Evolutionary conservation across 345 rosid species (phyloP), one percentile per base, ranked within the genome.

Genomic region (Clausena lansium): DNA sequence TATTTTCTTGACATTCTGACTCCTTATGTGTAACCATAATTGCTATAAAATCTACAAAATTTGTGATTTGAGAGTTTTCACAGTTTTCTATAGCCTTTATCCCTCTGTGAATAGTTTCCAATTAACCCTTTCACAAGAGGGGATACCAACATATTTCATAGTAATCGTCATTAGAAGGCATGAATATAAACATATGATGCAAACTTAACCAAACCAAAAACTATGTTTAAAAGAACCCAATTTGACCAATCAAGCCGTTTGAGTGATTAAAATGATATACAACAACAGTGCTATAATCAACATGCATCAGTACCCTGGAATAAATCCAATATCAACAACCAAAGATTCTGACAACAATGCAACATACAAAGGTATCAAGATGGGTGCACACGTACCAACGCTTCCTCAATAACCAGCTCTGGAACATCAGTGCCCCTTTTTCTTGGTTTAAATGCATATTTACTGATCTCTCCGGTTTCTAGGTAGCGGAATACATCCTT

Each of bases 401-500:
- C 41, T 71, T 55, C 19, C 0, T 74, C 59, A 74, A 32, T 59
- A 59, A 41, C 61, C 28, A 60, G 22, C 58, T 58, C 67, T 64
- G 9, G 71, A 52, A 36, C 70, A 50, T 25, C 36, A 14, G 3
- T 45, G 32, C 2, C 25, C 57, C 50, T 70, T 71, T 76, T 75
- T 70, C 55, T 68, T 30, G 73, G 78, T 71, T 75, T 50, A 77
- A 64, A 68, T 70, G 82, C 84, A 47, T 52, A 1, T 66, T 27
- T 72, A 28, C 81, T 35, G 7, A 85, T 81, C 71, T 79, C 78
- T 74, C 86, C 86, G 45, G 78, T 81, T 73, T 83, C 81, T 36
- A 87, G 74, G 79, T 81, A 85, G 75, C 71, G 88, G 15, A 81
- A 32, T 38, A 74, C 86, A 77, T 77, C 82, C 80, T 52, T 81